Percentiles rank a stretch among this genome's conserved stretches.
phyloP scores from a whole-genome alignment of 2,329 filamentous ascomycete genomes.

The Diplocarpon rosae region DNA sequence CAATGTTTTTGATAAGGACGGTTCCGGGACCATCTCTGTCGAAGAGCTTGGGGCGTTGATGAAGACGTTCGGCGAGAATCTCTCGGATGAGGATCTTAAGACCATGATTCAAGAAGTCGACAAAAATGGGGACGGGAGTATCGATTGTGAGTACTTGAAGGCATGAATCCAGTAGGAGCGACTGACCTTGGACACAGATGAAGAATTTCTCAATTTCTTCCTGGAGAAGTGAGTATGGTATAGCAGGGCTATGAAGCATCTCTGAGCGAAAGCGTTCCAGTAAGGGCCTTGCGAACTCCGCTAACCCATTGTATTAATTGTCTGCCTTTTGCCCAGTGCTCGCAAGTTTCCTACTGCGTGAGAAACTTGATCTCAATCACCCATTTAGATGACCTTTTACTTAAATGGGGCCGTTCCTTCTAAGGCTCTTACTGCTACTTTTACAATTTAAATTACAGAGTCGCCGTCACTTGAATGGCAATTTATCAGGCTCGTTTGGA shows the following conservation, averaged over 20 bases:
- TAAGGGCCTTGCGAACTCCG: neutral
- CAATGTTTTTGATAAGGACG: slow-evolving; percentile 55
- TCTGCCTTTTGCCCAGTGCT: no score
- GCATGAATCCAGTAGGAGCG: neutral
- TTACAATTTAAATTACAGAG: no score
- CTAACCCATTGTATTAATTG: no score
- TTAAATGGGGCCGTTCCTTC: no score
- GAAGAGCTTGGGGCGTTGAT: slow-evolving; percentile 52
- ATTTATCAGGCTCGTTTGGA: no score
- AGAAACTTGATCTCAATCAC: no score
- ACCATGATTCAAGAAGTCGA: slow-evolving; percentile 57
- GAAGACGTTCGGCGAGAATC: slow-evolving; percentile 52
- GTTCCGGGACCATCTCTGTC: slow-evolving; percentile 53
- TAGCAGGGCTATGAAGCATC: neutral
- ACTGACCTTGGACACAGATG: slow-evolving; percentile 3
- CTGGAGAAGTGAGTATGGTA: slow-evolving; percentile 1
- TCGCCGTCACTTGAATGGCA: no score
- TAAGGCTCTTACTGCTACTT: no score
- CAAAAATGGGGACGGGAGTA: slow-evolving; percentile 51
- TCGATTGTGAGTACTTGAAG: slow-evolving; percentile 43
- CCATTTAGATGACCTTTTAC: no score
- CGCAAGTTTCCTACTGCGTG: no score
- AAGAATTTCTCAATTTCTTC: slow-evolving; percentile 11
- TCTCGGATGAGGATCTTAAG: slow-evolving; percentile 53
- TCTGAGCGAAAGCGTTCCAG: neutral